phyloP scores from a whole-genome alignment of 495 filamentous ascomycete species.

The Hapsidospora chrysogenum region DNA sequence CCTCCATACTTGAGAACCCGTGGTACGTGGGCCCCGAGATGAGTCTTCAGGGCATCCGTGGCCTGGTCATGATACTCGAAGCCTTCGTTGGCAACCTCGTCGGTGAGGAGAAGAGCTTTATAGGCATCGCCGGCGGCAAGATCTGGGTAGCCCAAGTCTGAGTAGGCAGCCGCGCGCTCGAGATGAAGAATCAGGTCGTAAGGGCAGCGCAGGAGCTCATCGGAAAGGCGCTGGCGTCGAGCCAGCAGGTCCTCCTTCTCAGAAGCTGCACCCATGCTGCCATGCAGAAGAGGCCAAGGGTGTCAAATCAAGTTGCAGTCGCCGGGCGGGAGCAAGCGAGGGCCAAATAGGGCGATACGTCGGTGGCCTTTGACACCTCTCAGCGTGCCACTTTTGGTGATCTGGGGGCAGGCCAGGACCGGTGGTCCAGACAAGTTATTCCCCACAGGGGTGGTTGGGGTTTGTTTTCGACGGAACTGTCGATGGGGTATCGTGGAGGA shows the following conservation, averaged over 20 bases:
- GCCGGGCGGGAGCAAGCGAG: too few species aligned
- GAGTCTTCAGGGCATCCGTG: conserved; percentile 17
- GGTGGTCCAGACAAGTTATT: too few species aligned
- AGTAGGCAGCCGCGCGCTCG: conserved; percentile 50
- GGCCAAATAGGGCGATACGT: too few species aligned
- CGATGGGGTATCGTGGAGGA: too few species aligned
- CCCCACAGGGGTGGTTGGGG: too few species aligned
- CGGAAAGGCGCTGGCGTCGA: conserved; percentile 27
- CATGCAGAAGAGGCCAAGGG: too few species aligned
- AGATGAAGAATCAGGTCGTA: conserved; percentile 71
- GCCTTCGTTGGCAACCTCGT: conserved; percentile 56
- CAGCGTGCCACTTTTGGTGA: too few species aligned
- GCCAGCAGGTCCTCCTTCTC: conserved; percentile 18
- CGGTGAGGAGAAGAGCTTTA: conserved; percentile 65
- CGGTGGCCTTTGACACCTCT: too few species aligned
- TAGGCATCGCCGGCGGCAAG: conserved; percentile 84
- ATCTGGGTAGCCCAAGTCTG: conserved; percentile 70
- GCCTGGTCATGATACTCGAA: conserved; percentile 50
- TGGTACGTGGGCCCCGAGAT: conserved; percentile 13
- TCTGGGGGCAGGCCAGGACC: too few species aligned
- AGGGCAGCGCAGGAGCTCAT: conserved; percentile 34
- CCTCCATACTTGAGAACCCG: conserved; percentile 23
- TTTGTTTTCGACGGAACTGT: too few species aligned
- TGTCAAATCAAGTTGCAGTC: too few species aligned
- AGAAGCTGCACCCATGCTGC: too few species aligned